Percentiles rank a stretch among this genome's conserved stretches.
These are phyloP conservation scores for Solanum acaule DNA, from an alignment of 257 asterid genomes.

Conservation along the genomic window DNA sequence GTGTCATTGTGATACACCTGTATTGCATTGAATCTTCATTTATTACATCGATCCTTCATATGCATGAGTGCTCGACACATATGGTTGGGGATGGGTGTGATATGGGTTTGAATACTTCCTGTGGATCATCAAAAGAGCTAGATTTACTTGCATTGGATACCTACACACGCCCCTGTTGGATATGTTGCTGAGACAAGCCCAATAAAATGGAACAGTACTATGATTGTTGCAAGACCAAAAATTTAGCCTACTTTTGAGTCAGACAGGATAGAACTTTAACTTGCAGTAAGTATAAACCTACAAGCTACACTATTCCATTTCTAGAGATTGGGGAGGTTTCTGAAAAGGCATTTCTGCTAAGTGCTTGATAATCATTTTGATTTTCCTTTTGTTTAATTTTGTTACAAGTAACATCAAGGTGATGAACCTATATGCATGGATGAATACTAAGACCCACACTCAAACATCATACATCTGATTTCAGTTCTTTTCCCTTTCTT, in stretches of 20 bases:
- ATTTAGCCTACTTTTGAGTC: not conserved
- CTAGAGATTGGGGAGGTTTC: not conserved
- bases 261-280: not conserved
- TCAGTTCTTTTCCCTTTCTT: not conserved
- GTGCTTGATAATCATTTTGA: not conserved
- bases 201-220: not conserved
- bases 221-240: not conserved
- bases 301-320: not conserved
- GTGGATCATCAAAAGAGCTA: not conserved
- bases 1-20: not conserved
- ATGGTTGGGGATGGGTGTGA: not conserved
- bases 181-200: not conserved
- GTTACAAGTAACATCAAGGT: not conserved
- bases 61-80: not conserved
- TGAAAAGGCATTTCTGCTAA: not conserved
- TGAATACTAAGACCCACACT: not conserved
- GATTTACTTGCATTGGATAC: not conserved
- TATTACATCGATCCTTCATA: not conserved
- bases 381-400: not conserved
- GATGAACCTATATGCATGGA: not conserved
- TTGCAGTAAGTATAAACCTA: not conserved
- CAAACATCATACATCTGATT: not conserved
- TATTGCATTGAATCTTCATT: not conserved
- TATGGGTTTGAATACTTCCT: not conserved
- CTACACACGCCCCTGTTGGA: not conserved